A percentile compares a stretch with the other conserved stretches of the same genome.
These are phyloP conservation scores for Scutellaria baicalensis DNA, from an alignment of 257 asterid genomes.

Conservation along the genomic window DNA sequence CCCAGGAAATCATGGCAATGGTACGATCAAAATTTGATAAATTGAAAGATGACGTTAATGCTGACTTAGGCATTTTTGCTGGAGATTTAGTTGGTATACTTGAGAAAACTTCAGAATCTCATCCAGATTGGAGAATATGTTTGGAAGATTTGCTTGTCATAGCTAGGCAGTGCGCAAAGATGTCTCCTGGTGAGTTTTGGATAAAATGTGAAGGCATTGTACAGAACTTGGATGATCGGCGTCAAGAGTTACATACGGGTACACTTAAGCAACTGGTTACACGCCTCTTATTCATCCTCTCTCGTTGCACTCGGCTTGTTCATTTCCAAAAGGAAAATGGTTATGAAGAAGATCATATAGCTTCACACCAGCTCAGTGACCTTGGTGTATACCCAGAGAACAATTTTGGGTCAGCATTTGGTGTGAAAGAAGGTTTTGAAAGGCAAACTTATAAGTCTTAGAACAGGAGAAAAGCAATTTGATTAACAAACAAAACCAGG, in stretches of 20 bases:
- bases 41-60: conserved; percentile 75
- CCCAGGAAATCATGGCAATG: conserved; percentile 75
- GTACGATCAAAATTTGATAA: conserved; percentile 75
- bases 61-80: conserved; percentile 81
- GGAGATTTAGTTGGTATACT: conserved; percentile 82
- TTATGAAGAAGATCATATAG: conserved; percentile 60
- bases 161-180: conserved; percentile 80
- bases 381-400: conserved; percentile 76
- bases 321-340: conserved; percentile 94
- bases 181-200: conserved; percentile 89
- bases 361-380: conserved; percentile 82
- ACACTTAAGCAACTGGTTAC: conserved; percentile 77
- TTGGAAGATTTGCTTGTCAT: conserved; percentile 80
- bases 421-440: conserved; percentile 24
- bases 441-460: conserved; percentile 20
- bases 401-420: conserved; percentile 18
- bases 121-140: conserved; percentile 61
- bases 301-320: conserved; percentile 92
- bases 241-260: conserved; percentile 85
- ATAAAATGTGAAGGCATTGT: conserved; percentile 79
- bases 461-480: conserved; percentile 32
- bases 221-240: conserved; percentile 83
- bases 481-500: conserved; percentile 30
- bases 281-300: conserved; percentile 80
- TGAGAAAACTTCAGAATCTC: conserved; percentile 60